A percentile compares a stretch with the other conserved stretches of the same genome.
Conservation (phyloP, 2,329 filamentous ascomycete genomes). For the Allantophomopsis lycopodina region DNA sequence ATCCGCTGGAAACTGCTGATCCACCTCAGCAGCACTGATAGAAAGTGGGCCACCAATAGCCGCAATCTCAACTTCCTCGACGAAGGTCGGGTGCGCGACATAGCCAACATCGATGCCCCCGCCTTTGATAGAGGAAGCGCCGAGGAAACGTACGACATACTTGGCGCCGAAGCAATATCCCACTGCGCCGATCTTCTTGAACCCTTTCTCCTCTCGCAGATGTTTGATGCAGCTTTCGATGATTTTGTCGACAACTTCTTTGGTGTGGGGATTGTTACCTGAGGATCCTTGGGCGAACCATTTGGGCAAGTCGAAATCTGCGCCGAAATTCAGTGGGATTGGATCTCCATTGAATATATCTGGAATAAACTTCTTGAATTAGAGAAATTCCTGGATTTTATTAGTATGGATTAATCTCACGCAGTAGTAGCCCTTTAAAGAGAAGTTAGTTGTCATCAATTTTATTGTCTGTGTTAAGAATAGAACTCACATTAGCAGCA, state of each 20-base stretch:
- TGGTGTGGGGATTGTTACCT: too few species aligned
- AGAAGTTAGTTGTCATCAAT: too few species aligned
- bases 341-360: slow-evolving; percentile 60
- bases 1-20: slow-evolving; percentile 46
- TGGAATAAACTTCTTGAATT: slow-evolving; percentile 27
- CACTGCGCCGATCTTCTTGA: slow-evolving; percentile 43
- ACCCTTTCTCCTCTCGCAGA: slow-evolving; percentile 34
- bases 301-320: slow-evolving; percentile 31
- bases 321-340: slow-evolving; percentile 33
- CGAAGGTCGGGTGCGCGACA: slow-evolving; percentile 61
- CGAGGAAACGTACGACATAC: slow-evolving; percentile 52
- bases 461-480: slow-evolving; percentile 18
- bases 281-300: slow-evolving; percentile 21
- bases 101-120: slow-evolving; percentile 52
- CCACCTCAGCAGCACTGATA: slow-evolving; percentile 39
- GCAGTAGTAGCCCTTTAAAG: too few species aligned
- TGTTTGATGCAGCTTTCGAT: slow-evolving; percentile 35
- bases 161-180: slow-evolving; percentile 65
- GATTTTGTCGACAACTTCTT: slow-evolving; percentile 9
- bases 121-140: slow-evolving; percentile 21
- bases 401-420: too few species aligned
- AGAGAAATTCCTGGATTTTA: too few species aligned
- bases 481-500: slow-evolving; percentile 43
- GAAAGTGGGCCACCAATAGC: slow-evolving; percentile 49
- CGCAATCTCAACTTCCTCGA: slow-evolving; percentile 49